phyloP scores from a whole-genome alignment of 148 eudicot genomes.

The Pouteria glomerata region DNA sequence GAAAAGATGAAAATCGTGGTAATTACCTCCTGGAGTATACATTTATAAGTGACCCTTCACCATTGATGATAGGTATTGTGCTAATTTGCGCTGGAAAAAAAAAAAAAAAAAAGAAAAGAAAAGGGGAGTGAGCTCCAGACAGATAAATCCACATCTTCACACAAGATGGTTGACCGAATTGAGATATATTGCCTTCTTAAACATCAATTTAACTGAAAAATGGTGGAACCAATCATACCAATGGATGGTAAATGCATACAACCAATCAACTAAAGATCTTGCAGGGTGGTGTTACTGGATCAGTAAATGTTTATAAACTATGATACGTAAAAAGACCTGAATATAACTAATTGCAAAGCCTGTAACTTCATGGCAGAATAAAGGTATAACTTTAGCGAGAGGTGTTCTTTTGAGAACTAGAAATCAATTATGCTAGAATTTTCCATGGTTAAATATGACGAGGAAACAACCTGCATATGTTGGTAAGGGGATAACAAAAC shows the following conservation, averaged over 20 bases:
- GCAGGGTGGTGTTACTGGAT: background rate
- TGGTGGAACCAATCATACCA: background rate
- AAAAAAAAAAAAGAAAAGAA: background rate
- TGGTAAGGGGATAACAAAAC: background rate
- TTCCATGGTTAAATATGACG: background rate
- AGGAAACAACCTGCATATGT: background rate
- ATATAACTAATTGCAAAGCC: background rate
- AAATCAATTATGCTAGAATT: background rate
- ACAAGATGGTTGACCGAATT: background rate
- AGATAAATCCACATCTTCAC: background rate
- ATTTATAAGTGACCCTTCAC: conserved; percentile 28
- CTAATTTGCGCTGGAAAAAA: conserved; percentile 37
- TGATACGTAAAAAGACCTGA: background rate
- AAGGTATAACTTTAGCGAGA: no score
- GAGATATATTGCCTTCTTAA: background rate
- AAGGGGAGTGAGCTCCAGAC: no score
- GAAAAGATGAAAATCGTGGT: background rate
- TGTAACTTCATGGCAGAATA: background rate
- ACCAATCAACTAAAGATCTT: background rate
- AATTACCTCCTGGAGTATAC: conserved; percentile 40
- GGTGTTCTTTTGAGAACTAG: background rate
- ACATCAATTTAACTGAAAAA: background rate
- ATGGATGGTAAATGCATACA: background rate
- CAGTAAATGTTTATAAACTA: background rate
- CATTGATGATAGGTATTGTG: conserved; percentile 44